These are phyloP conservation scores for Pseudoturritis turrita DNA, from an alignment of 345 rosid genomes.

Conservation along the genomic window DNA sequence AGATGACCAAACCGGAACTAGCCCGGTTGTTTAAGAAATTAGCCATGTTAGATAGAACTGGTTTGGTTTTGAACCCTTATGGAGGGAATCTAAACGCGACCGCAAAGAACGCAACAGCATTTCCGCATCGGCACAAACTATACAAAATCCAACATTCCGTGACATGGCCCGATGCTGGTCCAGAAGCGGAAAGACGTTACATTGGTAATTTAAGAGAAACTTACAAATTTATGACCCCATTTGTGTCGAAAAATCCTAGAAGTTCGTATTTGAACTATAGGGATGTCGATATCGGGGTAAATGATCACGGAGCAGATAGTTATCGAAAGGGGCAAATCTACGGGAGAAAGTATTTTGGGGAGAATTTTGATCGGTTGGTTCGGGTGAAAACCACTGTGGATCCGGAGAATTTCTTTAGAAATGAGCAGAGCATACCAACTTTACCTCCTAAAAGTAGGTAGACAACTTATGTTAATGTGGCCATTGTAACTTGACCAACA, in stretches of 20 bases:
- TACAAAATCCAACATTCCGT: constrained; percentile 40
- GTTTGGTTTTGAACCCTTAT: constrained; percentile 47
- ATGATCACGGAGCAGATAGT: constrained; percentile 26
- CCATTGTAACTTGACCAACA: neutral
- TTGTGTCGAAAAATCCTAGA: constrained; percentile 61
- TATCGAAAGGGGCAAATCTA: constrained; percentile 44
- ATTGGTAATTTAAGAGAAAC: constrained; percentile 34
- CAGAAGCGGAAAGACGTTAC: constrained; percentile 25
- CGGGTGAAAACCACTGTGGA: constrained; percentile 42
- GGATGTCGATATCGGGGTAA: constrained; percentile 59
- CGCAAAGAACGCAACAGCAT: constrained; percentile 33
- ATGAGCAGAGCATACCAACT: constrained; percentile 47
- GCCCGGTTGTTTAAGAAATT: constrained; percentile 28
- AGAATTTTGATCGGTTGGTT: constrained; percentile 35
- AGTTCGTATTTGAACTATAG: constrained; percentile 55
- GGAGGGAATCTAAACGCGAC: constrained; percentile 56
- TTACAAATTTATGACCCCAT: constrained; percentile 39
- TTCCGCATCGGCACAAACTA: constrained; percentile 53
- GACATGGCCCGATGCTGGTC: constrained; percentile 36
- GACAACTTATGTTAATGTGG: neutral
- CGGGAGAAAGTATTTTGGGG: constrained; percentile 46
- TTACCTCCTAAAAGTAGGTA: constrained; percentile 13
- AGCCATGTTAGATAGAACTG: constrained; percentile 9
- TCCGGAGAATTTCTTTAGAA: constrained; percentile 44
- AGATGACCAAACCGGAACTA: constrained; percentile 36